Percentiles rank a stretch among this genome's conserved stretches.
Conservation (phyloP, 2,329 filamentous ascomycete genomes). For the Neobulgaria alba region DNA sequence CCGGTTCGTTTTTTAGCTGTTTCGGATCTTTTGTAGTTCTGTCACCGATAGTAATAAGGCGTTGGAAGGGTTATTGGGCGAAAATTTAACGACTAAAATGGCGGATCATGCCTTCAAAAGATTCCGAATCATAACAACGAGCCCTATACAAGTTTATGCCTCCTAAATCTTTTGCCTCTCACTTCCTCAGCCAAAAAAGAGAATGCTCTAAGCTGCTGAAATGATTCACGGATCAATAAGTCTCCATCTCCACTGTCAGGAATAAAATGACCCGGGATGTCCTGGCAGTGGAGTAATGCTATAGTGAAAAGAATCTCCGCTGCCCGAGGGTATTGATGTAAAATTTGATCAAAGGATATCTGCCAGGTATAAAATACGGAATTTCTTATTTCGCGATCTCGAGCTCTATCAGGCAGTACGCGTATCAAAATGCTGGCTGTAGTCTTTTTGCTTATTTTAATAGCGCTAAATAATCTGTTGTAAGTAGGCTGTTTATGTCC, state of each 20-base stretch:
- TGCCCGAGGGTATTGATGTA: slow-evolving; percentile 12
- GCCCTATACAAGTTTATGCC: no score
- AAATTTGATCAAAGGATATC: slow-evolving; percentile 30
- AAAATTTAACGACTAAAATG: background rate
- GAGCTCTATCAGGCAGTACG: background rate
- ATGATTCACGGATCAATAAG: slow-evolving; percentile 27
- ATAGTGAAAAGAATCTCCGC: slow-evolving; percentile 16
- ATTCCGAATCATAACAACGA: no score
- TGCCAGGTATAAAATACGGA: slow-evolving; percentile 31
- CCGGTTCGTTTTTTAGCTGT: no score
- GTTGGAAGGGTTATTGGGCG: no score
- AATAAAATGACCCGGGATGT: slow-evolving; percentile 13
- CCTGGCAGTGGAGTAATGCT: slow-evolving; percentile 13
- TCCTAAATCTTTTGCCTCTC: no score
- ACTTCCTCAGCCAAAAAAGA: slow-evolving; percentile 26
- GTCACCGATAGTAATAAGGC: no score
- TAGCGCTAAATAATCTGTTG: slow-evolving; percentile 29
- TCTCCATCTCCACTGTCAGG: slow-evolving; percentile 1
- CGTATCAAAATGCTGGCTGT: background rate
- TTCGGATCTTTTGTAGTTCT: no score
- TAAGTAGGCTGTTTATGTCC: slow-evolving; percentile 13
- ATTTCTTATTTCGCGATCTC: slow-evolving; percentile 28
- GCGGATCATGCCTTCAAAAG: no score
- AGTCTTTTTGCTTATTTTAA: slow-evolving; percentile 10
- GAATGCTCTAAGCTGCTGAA: slow-evolving; percentile 30